A percentile compares a stretch with the other conserved stretches of the same genome.
These are phyloP conservation scores for Yamadazyma friedrichii DNA, from an alignment of 1,139 yeast species.

Conservation along the genomic window DNA sequence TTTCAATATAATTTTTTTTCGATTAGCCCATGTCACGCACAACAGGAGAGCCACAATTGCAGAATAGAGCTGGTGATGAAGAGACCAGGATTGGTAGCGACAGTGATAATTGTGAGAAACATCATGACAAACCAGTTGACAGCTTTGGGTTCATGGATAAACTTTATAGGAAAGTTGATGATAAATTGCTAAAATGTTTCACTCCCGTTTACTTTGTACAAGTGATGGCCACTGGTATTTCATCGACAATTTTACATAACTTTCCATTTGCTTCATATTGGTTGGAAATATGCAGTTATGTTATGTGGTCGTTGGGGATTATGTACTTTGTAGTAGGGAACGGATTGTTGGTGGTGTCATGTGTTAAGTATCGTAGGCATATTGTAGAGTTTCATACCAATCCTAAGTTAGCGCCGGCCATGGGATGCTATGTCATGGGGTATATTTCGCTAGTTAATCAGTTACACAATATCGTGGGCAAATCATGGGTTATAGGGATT, in stretches of 20 bases:
- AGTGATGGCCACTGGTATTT: constrained; percentile 85
- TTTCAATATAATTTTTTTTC: no score
- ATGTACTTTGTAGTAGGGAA: constrained; percentile 44
- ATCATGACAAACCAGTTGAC: no score
- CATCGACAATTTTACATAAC: constrained; percentile 54
- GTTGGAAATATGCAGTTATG: constrained; percentile 57
- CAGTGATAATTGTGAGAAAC: no score
- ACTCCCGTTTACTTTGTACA: constrained; percentile 65
- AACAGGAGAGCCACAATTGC: no score
- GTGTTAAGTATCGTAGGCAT: constrained; percentile 34
- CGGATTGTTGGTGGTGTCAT: constrained; percentile 35
- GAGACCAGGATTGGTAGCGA: constrained; percentile 2
- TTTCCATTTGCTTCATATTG: constrained; percentile 67
- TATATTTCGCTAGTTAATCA: constrained; percentile 61
- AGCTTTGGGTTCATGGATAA: neutral
- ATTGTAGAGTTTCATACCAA: constrained; percentile 38
- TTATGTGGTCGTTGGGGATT: constrained; percentile 55
- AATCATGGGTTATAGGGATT: constrained; percentile 38
- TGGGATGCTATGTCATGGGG: constrained; percentile 85
- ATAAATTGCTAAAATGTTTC: constrained; percentile 32
- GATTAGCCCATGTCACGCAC: no score
- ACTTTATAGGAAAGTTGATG: constrained; percentile 5
- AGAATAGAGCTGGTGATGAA: neutral
- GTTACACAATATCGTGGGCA: constrained; percentile 37
- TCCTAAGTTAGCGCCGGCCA: constrained; percentile 52